Evolutionary conservation across 108 stramenopile species (phyloP), one percentile per base, ranked within the genome.

Genomic region (Mediolabrus comicus): DNA sequence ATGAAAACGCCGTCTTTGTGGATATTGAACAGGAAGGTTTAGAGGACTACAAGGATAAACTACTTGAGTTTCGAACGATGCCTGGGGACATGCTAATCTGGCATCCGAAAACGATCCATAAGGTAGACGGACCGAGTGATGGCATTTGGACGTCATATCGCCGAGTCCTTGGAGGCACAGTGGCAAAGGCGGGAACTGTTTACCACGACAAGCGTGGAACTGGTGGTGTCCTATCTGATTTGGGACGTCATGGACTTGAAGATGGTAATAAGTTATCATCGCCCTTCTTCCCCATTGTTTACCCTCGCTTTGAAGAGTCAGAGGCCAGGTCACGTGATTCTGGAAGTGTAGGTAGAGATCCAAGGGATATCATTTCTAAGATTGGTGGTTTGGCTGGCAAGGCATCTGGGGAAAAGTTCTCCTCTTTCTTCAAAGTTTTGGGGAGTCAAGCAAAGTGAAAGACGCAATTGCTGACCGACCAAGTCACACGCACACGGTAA

Each of bases 51-150:
- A 84, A 74, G 49, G 62, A 87, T 46, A 29, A 91, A 46, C 25
- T 53, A 51, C 74, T 90, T 0, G 86, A 86, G 46, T 96, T 96
- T 79, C 75, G 90, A 29, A 91, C 90, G 22, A 87, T 85, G 85
- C 92, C 95, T 17, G 95, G 95, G 31, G 95, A 96, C 54, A 92
- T 96, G 95, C 80, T 96, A 2, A 83, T 96, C 27, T 96, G 95
- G 95, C 95, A 96, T 77, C 92, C 95, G n/a, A 59, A 82, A 34
- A 94, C 92, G 26, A 92, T 96, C 80, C 95, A 96, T 79, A 96
- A 96, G 76, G 91, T 96, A 49, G 95, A 96, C 80, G 95, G 95
- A 36, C 92, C 95, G 9, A 62, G 74, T 19, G 92, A 92, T 73
- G 92, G 92, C 0, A 92, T 93, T 53, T 96, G 95, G 95, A 88